phyloP scores from a whole-genome alignment of 2,329 filamentous ascomycete genomes.

The Colletotrichum tropicicola region DNA sequence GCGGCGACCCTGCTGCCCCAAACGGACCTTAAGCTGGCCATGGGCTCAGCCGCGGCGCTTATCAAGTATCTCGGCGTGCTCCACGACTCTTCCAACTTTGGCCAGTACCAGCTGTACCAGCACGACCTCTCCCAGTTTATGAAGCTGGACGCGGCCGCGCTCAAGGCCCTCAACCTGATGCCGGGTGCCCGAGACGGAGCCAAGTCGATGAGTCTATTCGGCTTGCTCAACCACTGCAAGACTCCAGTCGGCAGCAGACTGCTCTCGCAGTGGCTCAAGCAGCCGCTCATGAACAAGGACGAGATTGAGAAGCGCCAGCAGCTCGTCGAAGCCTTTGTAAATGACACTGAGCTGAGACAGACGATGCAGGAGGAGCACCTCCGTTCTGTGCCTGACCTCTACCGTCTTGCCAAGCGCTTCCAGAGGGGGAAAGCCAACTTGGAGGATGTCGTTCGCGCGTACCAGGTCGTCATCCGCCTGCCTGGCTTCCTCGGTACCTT shows the following conservation, averaged over 20 bases:
- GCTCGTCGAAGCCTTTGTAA: slow-evolving; percentile 93
- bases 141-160: slow-evolving; percentile 94
- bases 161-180: slow-evolving; percentile 97
- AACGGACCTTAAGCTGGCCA: slow-evolving; percentile 92
- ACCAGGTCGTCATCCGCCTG: slow-evolving; percentile 91
- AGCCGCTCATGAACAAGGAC: slow-evolving; percentile 89
- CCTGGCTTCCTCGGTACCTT: slow-evolving; percentile 90
- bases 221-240: slow-evolving; percentile 96
- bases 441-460: slow-evolving; percentile 94
- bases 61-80: slow-evolving; percentile 95
- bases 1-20: slow-evolving; percentile 82
- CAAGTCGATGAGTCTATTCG: slow-evolving; percentile 98
- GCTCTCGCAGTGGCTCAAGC: slow-evolving; percentile 96
- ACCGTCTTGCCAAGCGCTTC: slow-evolving; percentile 92
- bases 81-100: slow-evolving; percentile 93
- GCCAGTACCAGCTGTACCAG: slow-evolving; percentile 96
- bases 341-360: slow-evolving; percentile 91
- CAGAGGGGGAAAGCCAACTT: slow-evolving; percentile 90
- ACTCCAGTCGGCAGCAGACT: slow-evolving; percentile 91
- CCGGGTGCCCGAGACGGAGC: slow-evolving; percentile 91
- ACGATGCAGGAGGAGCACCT: slow-evolving; percentile 97
- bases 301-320: slow-evolving; percentile 94
- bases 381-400: slow-evolving; percentile 91
- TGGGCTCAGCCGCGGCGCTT: slow-evolving; percentile 91
- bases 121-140: slow-evolving; percentile 97